Evolutionary conservation across 2,329 filamentous ascomycete species (phyloP), one percentile per base, ranked within the genome.

Genomic region (Paecilomyces sp.): DNA sequence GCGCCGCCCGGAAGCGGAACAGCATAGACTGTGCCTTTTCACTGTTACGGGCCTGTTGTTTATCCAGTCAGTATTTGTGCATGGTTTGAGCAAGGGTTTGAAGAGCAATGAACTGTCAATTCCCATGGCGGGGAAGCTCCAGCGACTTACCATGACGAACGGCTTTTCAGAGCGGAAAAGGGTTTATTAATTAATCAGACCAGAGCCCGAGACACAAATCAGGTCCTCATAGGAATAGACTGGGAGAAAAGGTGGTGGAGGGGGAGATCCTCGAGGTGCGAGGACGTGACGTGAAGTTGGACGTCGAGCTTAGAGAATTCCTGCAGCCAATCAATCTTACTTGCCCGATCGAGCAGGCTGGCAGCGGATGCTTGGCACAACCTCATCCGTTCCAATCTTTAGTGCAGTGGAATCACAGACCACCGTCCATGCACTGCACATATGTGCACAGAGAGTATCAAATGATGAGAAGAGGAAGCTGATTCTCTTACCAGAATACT

Each of bases 1-100:
- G 94, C 69, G 93, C 90, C 72, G 96, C 94, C 76, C 94, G 91
- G 83, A 99, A 99, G 83, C 94, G 93, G 82, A 97, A 99, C 77
- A 99, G 93, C 93, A 99, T 99, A 55, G 92, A 97, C 82, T 99
- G 94, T 71, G 94, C 93, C 78, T 97, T 99, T 84, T 97, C 93
- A 54, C 91, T 93, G 77, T 97, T 97, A 73, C 93, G 93, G 72
- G 93, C 92, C 93, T 92, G 67, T n/a, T 31, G 1, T 65, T 62
- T 50, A 60, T 51, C 55, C 58, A 56, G 24, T 34, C 56, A 58
- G 55, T 62, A 24, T 41, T 47, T 33, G 18, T 58, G 12, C 24
- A 24, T 60, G 41, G 8, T 18, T 47, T 15, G n/a, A 41, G 8
- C 18, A 9, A 7, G 15, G 41, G 41, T 22, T 47, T 18, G 41